Evolutionary conservation across 2,329 filamentous ascomycete genomes (phyloP).

Genomic region (Amauroascus verrucosus): DNA sequence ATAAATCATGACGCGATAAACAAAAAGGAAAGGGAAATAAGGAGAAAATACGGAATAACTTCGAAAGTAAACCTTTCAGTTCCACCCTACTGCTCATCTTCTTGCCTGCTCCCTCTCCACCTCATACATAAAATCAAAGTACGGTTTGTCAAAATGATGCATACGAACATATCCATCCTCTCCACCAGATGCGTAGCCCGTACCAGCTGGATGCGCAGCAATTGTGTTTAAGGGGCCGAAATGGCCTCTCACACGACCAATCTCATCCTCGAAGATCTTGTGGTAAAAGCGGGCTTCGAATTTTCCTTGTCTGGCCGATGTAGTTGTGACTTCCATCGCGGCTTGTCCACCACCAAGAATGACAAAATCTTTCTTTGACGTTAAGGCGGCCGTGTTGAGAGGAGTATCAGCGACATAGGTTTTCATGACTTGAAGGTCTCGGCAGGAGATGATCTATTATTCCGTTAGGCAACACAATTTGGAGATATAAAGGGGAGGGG

Average conservation of each 20-base stretch:
- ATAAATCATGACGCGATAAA: constrained; percentile 8
- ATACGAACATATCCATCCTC: constrained; percentile 98
- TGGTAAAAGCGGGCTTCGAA: constrained; percentile 99
- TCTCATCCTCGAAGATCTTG: constrained; percentile 98
- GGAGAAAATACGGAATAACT: not conserved
- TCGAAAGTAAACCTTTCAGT: not conserved
- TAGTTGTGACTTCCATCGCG: constrained; percentile 97
- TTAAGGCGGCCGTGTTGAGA: constrained; percentile 90
- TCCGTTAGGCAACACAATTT: not conserved
- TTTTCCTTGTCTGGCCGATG: constrained; percentile 87
- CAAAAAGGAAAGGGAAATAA: not conserved
- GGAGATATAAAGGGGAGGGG: not conserved
- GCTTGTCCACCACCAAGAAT: constrained; percentile 97
- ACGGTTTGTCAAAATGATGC: constrained; percentile 96
- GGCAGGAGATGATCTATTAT: constrained; percentile 64
- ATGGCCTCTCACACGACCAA: constrained; percentile 90
- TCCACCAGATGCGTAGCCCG: constrained; percentile 86
- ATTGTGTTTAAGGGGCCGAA: constrained; percentile 97
- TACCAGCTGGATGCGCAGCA: constrained; percentile 81
- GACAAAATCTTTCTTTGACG: constrained; percentile 92
- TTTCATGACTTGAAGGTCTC: constrained; percentile 85
- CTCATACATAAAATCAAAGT: constrained; percentile 98
- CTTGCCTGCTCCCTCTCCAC: constrained; percentile 71
- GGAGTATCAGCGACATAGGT: constrained; percentile 87
- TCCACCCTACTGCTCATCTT: constrained; percentile 26